Percentiles rank a stretch among this genome's conserved stretches.
These are phyloP conservation scores for Mariannaea sp. DNA, from an alignment of 2,329 filamentous ascomycete genomes.

Conservation along the genomic window DNA sequence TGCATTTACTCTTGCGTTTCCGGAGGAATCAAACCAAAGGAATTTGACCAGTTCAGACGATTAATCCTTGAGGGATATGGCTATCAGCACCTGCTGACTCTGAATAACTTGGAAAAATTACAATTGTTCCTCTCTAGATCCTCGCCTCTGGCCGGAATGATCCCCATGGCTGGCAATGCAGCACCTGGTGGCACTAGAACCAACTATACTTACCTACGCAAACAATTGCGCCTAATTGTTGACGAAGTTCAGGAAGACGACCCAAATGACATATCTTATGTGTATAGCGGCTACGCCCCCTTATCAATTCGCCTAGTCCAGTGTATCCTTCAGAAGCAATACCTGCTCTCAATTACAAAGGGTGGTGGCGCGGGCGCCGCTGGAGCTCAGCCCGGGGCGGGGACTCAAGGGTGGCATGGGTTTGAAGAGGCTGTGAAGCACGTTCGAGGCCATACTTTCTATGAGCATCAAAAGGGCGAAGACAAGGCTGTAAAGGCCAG, in stretches of 20 bases:
- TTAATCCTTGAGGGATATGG: conserved; percentile 92
- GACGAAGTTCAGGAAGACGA: conserved; percentile 96
- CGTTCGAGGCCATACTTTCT: conserved; percentile 85
- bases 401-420: conserved; percentile 83
- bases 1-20: conserved; percentile 91
- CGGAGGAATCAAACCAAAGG: conserved; percentile 84
- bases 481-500: conserved; percentile 90
- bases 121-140: conserved; percentile 80
- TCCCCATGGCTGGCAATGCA: conserved; percentile 69
- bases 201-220: conserved; percentile 88
- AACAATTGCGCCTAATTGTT: conserved; percentile 84
- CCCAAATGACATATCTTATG: conserved; percentile 94
- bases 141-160: conserved; percentile 79
- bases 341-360: conserved; percentile 72
- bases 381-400: conserved; percentile 51
- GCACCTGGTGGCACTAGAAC: conserved; percentile 70
- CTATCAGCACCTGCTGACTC: conserved; percentile 89
- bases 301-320: conserved; percentile 90
- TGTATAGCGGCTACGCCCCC: conserved; percentile 96
- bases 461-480: conserved; percentile 88
- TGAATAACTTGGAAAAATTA: conserved; percentile 86
- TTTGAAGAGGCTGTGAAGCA: conserved; percentile 93
- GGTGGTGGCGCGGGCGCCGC: conserved; percentile 52
- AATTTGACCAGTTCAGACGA: conserved; percentile 87
- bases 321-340: conserved; percentile 88